A percentile compares a stretch with the other conserved stretches of the same genome.
Conservation (phyloP, 345 rosid genomes). For the Turritis glabra region DNA sequence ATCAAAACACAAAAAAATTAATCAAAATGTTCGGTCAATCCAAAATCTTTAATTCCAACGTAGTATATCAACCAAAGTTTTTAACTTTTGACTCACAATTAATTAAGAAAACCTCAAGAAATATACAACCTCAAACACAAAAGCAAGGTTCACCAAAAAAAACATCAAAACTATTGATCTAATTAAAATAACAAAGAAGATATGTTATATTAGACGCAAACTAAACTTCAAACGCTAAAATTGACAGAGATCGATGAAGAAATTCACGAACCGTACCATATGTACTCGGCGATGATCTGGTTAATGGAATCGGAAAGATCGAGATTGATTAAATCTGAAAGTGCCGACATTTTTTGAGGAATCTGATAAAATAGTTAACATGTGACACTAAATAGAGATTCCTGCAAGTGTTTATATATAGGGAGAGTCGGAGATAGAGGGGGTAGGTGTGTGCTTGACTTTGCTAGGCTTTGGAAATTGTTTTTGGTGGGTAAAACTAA, state of each 20-base stretch:
- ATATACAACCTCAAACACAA: background rate
- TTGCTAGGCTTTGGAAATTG: background rate
- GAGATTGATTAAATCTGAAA: slow-evolving; percentile 65
- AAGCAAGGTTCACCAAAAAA: background rate
- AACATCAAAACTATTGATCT: no score
- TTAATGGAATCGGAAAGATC: slow-evolving; percentile 56
- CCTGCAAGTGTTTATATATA: slow-evolving; percentile 19
- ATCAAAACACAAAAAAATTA: background rate
- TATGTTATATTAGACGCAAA: background rate
- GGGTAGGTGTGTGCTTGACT: slow-evolving; percentile 31
- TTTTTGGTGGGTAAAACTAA: slow-evolving; percentile 3
- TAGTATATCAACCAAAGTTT: background rate
- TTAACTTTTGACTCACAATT: background rate
- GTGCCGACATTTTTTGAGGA: slow-evolving; percentile 50
- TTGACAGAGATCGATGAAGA: background rate
- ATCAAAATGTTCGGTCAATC: background rate
- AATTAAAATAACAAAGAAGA: background rate
- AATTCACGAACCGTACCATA: slow-evolving; percentile 55
- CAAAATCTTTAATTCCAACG: background rate
- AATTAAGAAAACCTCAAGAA: background rate
- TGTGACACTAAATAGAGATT: slow-evolving; percentile 13
- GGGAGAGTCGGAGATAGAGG: slow-evolving; percentile 1
- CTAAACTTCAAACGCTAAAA: background rate
- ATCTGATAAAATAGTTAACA: background rate
- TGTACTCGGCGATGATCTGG: slow-evolving; percentile 78